Conservation (phyloP, 2,329 filamentous ascomycete genomes). For the Colletotrichum australisinense region DNA sequence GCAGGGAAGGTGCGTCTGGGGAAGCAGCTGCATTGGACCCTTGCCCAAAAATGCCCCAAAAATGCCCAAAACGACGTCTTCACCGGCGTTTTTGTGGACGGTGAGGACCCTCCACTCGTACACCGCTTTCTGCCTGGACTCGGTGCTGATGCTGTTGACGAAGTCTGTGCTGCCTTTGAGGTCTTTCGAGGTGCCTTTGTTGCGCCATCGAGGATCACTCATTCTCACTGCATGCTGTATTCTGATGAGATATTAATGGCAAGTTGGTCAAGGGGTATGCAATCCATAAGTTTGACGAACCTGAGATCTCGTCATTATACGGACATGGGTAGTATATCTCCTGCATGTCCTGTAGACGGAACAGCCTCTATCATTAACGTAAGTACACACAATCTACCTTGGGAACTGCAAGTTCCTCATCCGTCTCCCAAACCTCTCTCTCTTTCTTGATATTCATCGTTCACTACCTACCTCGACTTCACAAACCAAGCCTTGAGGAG, state of each 20-base stretch:
- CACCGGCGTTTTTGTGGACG: conserved; percentile 6
- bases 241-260: not conserved
- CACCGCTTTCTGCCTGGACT: conserved; percentile 24
- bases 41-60: conserved; percentile 3
- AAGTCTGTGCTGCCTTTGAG: not conserved
- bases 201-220: not conserved
- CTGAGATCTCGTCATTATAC: not conserved
- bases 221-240: not conserved
- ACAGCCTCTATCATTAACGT: no score
- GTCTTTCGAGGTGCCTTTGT: not conserved
- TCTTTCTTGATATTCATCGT: not conserved
- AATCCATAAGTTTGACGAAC: no score
- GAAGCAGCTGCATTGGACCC: conserved; percentile 33
- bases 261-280: not conserved
- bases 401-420: no score
- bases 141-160: not conserved
- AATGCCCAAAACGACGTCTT: not conserved
- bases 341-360: no score
- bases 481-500: conserved; percentile 49
- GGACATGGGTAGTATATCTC: no score
- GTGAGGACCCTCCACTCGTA: conserved; percentile 22
- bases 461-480: conserved; percentile 22
- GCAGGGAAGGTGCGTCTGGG: conserved; percentile 34
- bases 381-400: no score
- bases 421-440: no score